Evolutionary conservation across 225 moss, liverwort and hornwort genomes (phyloP).

Genomic region (Asterella californica): DNA sequence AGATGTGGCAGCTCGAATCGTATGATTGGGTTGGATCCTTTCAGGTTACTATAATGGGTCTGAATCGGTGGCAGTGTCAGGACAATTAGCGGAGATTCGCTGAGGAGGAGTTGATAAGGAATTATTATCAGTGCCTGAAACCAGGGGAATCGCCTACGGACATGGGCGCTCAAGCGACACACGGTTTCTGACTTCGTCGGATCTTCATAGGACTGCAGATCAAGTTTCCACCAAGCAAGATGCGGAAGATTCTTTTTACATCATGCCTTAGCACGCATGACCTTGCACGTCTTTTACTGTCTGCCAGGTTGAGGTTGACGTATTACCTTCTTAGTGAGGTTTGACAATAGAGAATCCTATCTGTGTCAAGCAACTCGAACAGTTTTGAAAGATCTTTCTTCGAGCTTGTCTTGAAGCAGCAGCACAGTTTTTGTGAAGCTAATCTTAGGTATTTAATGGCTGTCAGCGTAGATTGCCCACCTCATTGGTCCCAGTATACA

Average conservation of each 20-base stretch:
- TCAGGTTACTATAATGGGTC: neutral
- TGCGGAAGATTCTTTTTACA: conserved; percentile 4
- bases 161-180: neutral
- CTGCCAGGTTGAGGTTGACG: conserved; percentile 19
- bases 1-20: neutral
- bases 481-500: conserved; percentile 20
- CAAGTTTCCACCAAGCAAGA: neutral
- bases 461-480: conserved; percentile 18
- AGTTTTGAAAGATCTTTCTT: conserved; percentile 20
- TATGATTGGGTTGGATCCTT: neutral
- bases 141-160: neutral
- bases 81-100: neutral
- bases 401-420: conserved; percentile 20
- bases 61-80: neutral
- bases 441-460: conserved; percentile 18
- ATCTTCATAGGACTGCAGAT: neutral
- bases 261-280: conserved; percentile 10
- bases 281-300: conserved; percentile 16
- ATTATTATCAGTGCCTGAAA: neutral
- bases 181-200: neutral
- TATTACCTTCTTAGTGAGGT: conserved; percentile 18
- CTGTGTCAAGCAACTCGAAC: conserved; percentile 15
- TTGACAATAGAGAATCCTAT: conserved; percentile 15
- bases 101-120: neutral
- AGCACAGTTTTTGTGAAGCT: conserved; percentile 18